These are phyloP conservation scores for Apiotrichum sp. DNA, from an alignment of 1,284 basidiomycete species.

Conservation along the genomic window DNA sequence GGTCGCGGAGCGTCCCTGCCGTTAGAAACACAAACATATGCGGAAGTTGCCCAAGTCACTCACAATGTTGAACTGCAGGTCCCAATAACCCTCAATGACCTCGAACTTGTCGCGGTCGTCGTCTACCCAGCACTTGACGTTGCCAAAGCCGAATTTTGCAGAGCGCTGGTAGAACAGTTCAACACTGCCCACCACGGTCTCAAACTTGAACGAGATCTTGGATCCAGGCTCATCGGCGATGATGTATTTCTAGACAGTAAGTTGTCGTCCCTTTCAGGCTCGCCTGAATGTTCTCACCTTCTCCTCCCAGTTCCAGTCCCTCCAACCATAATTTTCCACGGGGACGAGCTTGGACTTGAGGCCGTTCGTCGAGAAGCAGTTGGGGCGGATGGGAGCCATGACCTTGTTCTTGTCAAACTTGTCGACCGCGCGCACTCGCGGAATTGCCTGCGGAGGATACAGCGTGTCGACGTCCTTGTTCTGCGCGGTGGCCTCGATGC, in stretches of 20 bases:
- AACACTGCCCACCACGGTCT: conserved; percentile 23
- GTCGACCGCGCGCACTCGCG: neutral
- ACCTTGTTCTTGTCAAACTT: conserved; percentile 4
- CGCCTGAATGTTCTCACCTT: neutral
- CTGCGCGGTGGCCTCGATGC: conserved; percentile 15
- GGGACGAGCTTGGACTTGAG: conserved; percentile 27
- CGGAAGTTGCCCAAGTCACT: neutral
- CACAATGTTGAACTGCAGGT: conserved; percentile 19
- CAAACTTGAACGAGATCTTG: conserved; percentile 30
- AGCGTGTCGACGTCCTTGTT: conserved; percentile 15
- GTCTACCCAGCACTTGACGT: conserved; percentile 40
- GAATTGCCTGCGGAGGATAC: conserved; percentile 24
- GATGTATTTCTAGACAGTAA: conserved; percentile 35
- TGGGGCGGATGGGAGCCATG: conserved; percentile 30
- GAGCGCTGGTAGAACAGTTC: conserved; percentile 35
- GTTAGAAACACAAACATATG: too few relatives aligned
- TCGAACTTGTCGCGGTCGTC: conserved; percentile 17
- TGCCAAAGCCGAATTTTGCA: conserved; percentile 30
- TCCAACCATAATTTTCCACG: conserved; percentile 29
- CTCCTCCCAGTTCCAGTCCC: conserved; percentile 33
- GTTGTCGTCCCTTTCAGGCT: too few relatives aligned
- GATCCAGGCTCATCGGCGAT: conserved; percentile 34
- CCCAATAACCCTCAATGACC: conserved; percentile 34
- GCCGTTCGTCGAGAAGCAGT: conserved; percentile 33
- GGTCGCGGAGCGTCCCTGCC: neutral